Conservation (phyloP, 2,329 filamentous ascomycete genomes). For the Talaromyces sp. region DNA sequence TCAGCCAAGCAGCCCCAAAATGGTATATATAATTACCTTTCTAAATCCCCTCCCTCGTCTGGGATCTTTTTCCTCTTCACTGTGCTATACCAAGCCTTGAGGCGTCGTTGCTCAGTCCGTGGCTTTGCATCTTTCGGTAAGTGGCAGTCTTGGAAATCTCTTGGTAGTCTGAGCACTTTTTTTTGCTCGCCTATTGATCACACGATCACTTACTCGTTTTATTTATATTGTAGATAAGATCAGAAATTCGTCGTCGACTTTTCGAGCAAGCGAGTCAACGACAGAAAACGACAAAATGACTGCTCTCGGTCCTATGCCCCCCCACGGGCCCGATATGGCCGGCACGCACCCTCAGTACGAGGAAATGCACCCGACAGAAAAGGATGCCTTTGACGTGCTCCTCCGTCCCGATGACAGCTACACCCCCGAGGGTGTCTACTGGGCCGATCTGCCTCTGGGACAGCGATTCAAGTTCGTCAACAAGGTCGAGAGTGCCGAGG, state of each 20-base stretch:
- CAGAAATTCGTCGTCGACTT: not conserved
- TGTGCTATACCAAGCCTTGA: constrained; percentile 5
- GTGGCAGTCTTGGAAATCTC: not conserved
- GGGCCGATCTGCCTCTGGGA: constrained; percentile 75
- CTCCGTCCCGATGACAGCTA: constrained; percentile 88
- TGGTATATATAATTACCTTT: not conserved
- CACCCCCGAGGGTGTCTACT: constrained; percentile 78
- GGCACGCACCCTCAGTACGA: constrained; percentile 43
- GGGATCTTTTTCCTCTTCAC: not conserved
- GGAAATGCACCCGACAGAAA: constrained; percentile 58
- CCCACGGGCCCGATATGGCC: constrained; percentile 48
- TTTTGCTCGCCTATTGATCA: not conserved
- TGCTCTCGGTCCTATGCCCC: constrained; percentile 41
- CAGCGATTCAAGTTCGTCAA: constrained; percentile 73
- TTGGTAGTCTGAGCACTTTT: not conserved
- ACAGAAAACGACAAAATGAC: constrained; percentile 27
- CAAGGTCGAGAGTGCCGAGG: constrained; percentile 68
- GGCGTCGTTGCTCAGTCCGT: constrained; percentile 7
- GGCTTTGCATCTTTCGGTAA: constrained; percentile 6
- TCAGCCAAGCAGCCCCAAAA: not conserved
- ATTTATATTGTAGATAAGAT: not conserved
- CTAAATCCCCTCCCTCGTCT: not conserved
- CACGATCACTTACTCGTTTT: not conserved
- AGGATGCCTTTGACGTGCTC: constrained; percentile 68
- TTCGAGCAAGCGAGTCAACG: not conserved